Conservation (phyloP, 164 flowering plant species). For the Cinnamomum micranthum region DNA sequence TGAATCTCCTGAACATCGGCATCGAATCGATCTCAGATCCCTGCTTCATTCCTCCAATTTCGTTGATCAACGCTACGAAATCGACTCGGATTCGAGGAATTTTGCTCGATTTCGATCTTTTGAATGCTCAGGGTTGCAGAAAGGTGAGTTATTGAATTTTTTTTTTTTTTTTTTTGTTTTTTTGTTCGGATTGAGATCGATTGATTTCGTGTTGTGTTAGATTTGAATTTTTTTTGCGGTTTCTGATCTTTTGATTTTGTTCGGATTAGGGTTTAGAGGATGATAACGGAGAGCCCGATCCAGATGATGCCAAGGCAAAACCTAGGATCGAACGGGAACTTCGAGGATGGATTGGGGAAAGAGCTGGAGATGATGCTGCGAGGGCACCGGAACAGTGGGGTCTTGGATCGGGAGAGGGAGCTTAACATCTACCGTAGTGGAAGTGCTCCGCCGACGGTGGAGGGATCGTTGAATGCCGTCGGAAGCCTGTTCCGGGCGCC, state of each 20-base stretch:
- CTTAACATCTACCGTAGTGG: slow-evolving; percentile 67
- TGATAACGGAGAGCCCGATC: slow-evolving; percentile 38
- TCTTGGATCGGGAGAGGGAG: slow-evolving; percentile 43
- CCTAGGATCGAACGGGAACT: slow-evolving; percentile 29
- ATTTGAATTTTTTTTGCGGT: background rate
- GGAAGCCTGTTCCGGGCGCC: slow-evolving; percentile 38
- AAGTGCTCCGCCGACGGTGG: slow-evolving; percentile 91
- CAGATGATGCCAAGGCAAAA: slow-evolving; percentile 30
- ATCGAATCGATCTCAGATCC: background rate
- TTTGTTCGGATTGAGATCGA: background rate
- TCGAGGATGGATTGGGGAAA: slow-evolving; percentile 42
- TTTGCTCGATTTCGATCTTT: background rate
- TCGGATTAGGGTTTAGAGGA: slow-evolving; percentile 27
- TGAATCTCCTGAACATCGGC: background rate
- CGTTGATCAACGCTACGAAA: too few relatives aligned
- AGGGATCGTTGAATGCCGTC: slow-evolving; percentile 66
- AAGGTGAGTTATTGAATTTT: background rate
- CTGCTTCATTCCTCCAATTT: background rate
- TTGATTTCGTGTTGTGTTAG: background rate
- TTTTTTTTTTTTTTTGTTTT: background rate
- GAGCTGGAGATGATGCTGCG: slow-evolving; percentile 53
- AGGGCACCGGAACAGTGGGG: slow-evolving; percentile 28
- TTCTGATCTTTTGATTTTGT: background rate
- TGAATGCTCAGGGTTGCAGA: background rate
- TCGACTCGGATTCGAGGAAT: too few relatives aligned